Percentiles rank a stretch among this genome's conserved stretches.
Evolutionary conservation across 768 basidiomycete species (phyloP).

Genomic region (Aureoboletus auriporus): DNA sequence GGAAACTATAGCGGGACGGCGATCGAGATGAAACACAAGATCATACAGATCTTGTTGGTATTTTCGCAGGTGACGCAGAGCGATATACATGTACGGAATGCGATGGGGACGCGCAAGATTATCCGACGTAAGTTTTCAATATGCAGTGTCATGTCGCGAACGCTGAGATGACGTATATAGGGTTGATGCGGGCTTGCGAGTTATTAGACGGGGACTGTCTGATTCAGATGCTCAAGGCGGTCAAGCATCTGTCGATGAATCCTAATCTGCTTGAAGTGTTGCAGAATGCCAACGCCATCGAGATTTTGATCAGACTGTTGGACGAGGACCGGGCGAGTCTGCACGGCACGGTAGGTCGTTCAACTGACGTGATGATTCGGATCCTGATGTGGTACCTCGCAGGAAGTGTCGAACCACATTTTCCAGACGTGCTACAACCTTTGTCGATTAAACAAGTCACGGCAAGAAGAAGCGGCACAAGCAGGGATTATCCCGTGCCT

Average conservation of each 20-base stretch:
- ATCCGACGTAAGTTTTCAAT: constrained; percentile 65
- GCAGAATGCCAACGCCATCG: constrained; percentile 94
- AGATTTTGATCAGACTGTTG: constrained; percentile 81
- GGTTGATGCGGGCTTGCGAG: constrained; percentile 83
- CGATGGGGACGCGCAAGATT: constrained; percentile 86
- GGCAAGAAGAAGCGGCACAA: constrained; percentile 96
- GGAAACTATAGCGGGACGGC: constrained; percentile 61
- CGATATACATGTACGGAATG: constrained; percentile 89
- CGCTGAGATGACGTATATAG: constrained; percentile 36
- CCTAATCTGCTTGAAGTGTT: constrained; percentile 85
- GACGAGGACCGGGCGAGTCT: constrained; percentile 76
- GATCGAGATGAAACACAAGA: constrained; percentile 79
- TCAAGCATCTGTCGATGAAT: constrained; percentile 96
- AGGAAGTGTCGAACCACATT: constrained; percentile 97
- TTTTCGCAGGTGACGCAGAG: constrained; percentile 97
- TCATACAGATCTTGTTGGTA: constrained; percentile 82
- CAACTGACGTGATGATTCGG: not conserved
- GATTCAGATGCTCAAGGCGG: constrained; percentile 86
- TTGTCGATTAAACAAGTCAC: constrained; percentile 87
- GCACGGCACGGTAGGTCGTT: constrained; percentile 67
- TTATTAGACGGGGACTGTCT: constrained; percentile 84
- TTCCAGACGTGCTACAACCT: constrained; percentile 98
- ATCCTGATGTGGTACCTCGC: not conserved
- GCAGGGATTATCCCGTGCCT: constrained; percentile 92
- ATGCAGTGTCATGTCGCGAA: not conserved